Evolutionary conservation across 2,329 filamentous ascomycete genomes (phyloP).

Genomic region (Talaromyces atroroseus): DNA sequence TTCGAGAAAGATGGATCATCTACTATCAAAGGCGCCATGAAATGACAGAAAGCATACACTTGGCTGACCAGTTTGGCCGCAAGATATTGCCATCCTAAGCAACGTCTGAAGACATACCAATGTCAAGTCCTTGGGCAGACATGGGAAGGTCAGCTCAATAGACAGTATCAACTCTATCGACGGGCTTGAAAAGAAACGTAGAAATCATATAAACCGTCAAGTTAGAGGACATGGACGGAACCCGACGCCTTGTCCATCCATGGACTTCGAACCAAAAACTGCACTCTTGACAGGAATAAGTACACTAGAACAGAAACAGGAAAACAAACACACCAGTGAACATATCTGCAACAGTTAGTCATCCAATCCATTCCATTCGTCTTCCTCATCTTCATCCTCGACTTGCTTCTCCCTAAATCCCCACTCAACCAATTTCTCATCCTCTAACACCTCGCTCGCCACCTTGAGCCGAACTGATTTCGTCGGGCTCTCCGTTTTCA

Average conservation of each 20-base stretch:
- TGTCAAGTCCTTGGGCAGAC: too few species aligned
- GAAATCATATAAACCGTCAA: too few species aligned
- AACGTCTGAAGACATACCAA: too few species aligned
- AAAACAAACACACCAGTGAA: not conserved
- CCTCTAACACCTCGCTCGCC: constrained; percentile 59
- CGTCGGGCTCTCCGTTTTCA: constrained; percentile 52
- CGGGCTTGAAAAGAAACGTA: too few species aligned
- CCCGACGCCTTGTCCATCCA: not conserved
- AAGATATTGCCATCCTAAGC: too few species aligned
- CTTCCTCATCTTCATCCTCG: constrained; percentile 4
- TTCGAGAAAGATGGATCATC: too few species aligned
- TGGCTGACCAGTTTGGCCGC: too few species aligned
- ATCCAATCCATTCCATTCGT: constrained; percentile 10
- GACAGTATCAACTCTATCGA: too few species aligned
- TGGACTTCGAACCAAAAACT: not conserved
- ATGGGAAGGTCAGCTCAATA: too few species aligned
- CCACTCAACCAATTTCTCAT: constrained; percentile 68
- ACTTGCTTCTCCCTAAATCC: constrained; percentile 36
- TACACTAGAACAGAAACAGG: not conserved
- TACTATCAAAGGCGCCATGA: too few species aligned
- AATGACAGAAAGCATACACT: too few species aligned
- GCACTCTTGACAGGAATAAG: not conserved
- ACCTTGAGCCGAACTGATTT: constrained; percentile 69
- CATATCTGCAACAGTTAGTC: not conserved
- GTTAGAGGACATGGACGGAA: too few species aligned